Evolutionary conservation across 1,284 basidiomycete species (phyloP).

Genomic region (Vanrija sp.): DNA sequence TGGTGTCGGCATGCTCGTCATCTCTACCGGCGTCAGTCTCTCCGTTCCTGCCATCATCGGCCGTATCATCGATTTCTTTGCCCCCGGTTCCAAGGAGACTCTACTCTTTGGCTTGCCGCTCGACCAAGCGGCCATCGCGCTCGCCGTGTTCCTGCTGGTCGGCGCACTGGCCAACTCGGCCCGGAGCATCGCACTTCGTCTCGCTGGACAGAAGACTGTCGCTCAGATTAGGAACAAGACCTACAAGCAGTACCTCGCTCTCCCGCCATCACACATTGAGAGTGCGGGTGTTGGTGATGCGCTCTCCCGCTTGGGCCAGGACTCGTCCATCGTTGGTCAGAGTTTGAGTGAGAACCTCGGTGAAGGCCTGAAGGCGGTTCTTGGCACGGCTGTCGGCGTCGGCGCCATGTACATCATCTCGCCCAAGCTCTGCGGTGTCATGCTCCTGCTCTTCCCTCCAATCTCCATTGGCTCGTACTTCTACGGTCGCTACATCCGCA

Average conservation of each 20-base stretch:
- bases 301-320: constrained; percentile 45
- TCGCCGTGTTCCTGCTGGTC: constrained; percentile 32
- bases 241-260: constrained; percentile 42
- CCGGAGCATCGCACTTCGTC: constrained; percentile 36
- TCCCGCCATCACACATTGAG: constrained; percentile 47
- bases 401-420: constrained; percentile 47
- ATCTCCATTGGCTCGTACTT: constrained; percentile 47
- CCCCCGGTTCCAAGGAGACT: constrained; percentile 40
- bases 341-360: constrained; percentile 44
- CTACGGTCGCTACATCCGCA: constrained; percentile 46
- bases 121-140: constrained; percentile 35
- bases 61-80: constrained; percentile 47
- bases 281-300: constrained; percentile 44
- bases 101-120: constrained; percentile 42
- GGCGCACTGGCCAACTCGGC: constrained; percentile 44
- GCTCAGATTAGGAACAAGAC: constrained; percentile 45
- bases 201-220: constrained; percentile 46
- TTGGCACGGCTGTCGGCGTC: constrained; percentile 42
- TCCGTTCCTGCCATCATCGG: constrained; percentile 44
- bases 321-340: constrained; percentile 46
- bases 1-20: constrained; percentile 34
- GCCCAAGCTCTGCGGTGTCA: constrained; percentile 41
- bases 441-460: constrained; percentile 45
- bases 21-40: constrained; percentile 42
- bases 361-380: constrained; percentile 45